Evolutionary conservation across 2,329 filamentous ascomycete species (phyloP), one percentile per base, ranked within the genome.

Genomic region (Alternaria hordeiaustralica): DNA sequence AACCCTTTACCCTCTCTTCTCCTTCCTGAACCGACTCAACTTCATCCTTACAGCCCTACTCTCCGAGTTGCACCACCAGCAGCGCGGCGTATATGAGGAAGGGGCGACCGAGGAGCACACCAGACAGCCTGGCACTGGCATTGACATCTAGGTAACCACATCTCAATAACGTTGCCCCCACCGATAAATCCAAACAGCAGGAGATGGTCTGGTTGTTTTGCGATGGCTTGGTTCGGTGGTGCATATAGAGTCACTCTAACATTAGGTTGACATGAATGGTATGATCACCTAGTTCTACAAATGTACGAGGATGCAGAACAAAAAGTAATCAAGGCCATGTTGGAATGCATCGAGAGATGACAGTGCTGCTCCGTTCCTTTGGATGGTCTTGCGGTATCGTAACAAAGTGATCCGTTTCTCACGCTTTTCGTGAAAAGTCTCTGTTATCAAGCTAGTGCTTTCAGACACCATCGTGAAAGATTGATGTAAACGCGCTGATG

Each of bases 291-390:
- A 8, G 6, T 36, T 15, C 2, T 36, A 15, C 4, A 5, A 8
- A 36, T 8, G 30, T 5, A 15, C 13, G 13, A 36, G 7, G 6
- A 36, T 15, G 3, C 30, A 36, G 13, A 9, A 36, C 30, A 36
- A 8, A n/a, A 9, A n/a, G 13, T 36, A 0, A 36, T 36, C 4
- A 36, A 36, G 33, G 4, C 33, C 2, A 36, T 8, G 7, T n/a
- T 8, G 30, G 2, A n/a, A n/a, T n/a, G 0, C 0, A 2, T n/a
- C 15, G 0, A 9, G 33, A 36, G 7, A 9, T 4, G 33, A 4
- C 33, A 4, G 15, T 36, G 30, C 33, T 36, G 15, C 33, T 36
- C 7, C 7, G 13, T n/a, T 36, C 33, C 15, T 36, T n/a, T 8
- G 4, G 4, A 36, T n/a, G 0, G 7, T 36, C 7, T n/a, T 4